Percentiles rank a stretch among this genome's conserved stretches.
Evolutionary conservation across 169 alveolate species (phyloP).

Genomic region (Plasmodium ovale): DNA sequence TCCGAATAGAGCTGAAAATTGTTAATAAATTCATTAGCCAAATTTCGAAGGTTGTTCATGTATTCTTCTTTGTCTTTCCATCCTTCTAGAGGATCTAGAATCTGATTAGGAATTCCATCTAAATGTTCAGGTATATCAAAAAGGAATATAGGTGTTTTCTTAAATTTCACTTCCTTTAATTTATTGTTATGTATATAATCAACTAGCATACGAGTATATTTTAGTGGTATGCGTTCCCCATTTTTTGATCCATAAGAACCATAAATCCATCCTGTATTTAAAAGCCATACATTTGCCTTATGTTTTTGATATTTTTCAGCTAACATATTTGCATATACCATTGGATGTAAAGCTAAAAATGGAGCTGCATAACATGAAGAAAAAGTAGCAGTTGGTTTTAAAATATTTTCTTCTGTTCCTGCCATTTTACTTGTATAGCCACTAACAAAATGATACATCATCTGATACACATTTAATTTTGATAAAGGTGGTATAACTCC

Average conservation of each 20-base stretch:
- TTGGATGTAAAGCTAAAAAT: constrained; percentile 95
- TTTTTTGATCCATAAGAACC: constrained; percentile 91
- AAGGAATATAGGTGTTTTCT: constrained; percentile 89
- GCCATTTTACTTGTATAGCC: constrained; percentile 97
- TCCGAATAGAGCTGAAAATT: constrained; percentile 87
- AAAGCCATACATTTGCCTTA: constrained; percentile 90
- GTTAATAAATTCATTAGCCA: constrained; percentile 88
- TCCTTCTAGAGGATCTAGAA: constrained; percentile 89
- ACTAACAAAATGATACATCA: constrained; percentile 95
- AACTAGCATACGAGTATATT: constrained; percentile 91
- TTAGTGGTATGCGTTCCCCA: constrained; percentile 93
- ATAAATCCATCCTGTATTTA: constrained; percentile 97
- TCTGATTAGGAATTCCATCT: constrained; percentile 89
- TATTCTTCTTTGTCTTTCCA: constrained; percentile 91
- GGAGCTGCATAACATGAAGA: constrained; percentile 98
- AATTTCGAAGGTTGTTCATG: constrained; percentile 78
- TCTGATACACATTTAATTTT: constrained; percentile 91
- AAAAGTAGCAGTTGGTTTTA: constrained; percentile 95
- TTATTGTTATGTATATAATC: constrained; percentile 93
- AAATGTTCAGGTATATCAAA: constrained; percentile 87
- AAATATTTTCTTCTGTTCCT: constrained; percentile 95
- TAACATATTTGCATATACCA: constrained; percentile 91
- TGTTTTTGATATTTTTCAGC: constrained; percentile 83
- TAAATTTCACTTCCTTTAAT: constrained; percentile 77
- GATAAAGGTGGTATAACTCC: constrained; percentile 97